Evolutionary conservation across 352 stramenopile genomes (phyloP), one percentile per base, ranked within the genome.

Genomic region (Phytophthora multivora): DNA sequence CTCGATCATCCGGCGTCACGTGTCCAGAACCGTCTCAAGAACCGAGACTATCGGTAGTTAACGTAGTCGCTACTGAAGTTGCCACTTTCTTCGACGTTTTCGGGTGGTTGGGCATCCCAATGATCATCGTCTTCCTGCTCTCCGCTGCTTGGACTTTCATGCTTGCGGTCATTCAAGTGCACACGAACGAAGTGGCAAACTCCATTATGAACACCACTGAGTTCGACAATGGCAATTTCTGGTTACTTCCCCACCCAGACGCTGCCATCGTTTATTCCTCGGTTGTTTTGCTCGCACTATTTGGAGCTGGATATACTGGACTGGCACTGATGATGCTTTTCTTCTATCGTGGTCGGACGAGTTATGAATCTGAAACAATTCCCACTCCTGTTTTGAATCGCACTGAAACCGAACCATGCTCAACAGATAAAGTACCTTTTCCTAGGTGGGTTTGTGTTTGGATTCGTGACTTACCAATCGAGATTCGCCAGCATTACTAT

Each of bases 191-290:
- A 18, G 51, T 73, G 6, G 70, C 74, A 2, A 84, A 87, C 21
- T 19, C 19, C 0, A 26, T 84, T 3, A 80, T 80, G 74, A 59
- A 69, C 4, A 84, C 74, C 2, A 45, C 51, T 13, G 12, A 70
- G 0, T 74, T 86, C 12, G 74, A 83, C 47, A 70, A 69, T 13
- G 71, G 77, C 18, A 62, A 79, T 33, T 83, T 86, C 23, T 86
- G 77, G 75, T 28, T 78, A 12, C 54, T 87, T 0, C 60, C 68
- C 1, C 40, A 71, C 10, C 52, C 66, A 4, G 51, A 79, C 0
- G 2, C 19, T 8, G 12, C 16, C 10, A 45, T 67, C n/a, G 21
- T 73, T 7, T 51, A 38, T 1, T 56, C 73, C 5, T 43, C 63
- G 1, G 39, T 63, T 2, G 39, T 63, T 1, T 28, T 79, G 28